Evolutionary conservation across 1,284 basidiomycete species (phyloP).

Genomic region (Testicularia cyperi): DNA sequence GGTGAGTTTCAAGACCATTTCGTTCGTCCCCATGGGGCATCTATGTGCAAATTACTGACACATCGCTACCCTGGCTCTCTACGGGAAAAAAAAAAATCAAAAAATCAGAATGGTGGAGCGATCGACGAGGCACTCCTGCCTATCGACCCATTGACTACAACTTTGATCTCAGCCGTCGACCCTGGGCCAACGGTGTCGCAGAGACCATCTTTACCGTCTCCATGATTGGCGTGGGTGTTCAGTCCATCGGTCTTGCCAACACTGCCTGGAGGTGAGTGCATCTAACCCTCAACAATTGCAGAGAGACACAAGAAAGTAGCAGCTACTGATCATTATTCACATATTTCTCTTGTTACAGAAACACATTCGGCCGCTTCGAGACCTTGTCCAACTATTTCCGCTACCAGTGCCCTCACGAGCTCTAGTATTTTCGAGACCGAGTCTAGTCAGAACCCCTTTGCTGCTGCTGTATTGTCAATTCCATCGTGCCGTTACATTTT

Average conservation of each 20-base stretch:
- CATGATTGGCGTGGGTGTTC: conserved; percentile 11
- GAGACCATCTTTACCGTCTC: conserved; percentile 6
- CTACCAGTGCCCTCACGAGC: conserved; percentile 8
- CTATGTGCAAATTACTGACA: too few species aligned
- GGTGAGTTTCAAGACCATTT: background rate
- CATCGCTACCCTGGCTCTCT: too few species aligned
- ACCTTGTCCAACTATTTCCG: conserved; percentile 3
- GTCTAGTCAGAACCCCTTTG: too few species aligned
- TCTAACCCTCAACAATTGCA: background rate
- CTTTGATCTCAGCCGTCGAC: conserved; percentile 1
- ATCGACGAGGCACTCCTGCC: conserved; percentile 6
- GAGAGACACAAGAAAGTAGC: too few species aligned
- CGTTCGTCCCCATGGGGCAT: background rate
- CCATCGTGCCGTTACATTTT: too few species aligned
- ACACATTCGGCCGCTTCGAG: conserved; percentile 4
- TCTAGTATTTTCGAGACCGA: background rate
- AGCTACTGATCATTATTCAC: too few species aligned
- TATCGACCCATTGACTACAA: conserved; percentile 5
- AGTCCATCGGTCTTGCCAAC: conserved; percentile 8
- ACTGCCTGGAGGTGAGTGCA: conserved; percentile 5
- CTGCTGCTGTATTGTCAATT: too few species aligned
- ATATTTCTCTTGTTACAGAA: background rate
- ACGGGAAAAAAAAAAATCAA: too few species aligned
- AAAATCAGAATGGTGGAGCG: conserved; percentile 1
- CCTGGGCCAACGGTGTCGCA: conserved; percentile 10